Evolutionary conservation across 352 stramenopile species (phyloP).

Genomic region (Phytopythium montanum): DNA sequence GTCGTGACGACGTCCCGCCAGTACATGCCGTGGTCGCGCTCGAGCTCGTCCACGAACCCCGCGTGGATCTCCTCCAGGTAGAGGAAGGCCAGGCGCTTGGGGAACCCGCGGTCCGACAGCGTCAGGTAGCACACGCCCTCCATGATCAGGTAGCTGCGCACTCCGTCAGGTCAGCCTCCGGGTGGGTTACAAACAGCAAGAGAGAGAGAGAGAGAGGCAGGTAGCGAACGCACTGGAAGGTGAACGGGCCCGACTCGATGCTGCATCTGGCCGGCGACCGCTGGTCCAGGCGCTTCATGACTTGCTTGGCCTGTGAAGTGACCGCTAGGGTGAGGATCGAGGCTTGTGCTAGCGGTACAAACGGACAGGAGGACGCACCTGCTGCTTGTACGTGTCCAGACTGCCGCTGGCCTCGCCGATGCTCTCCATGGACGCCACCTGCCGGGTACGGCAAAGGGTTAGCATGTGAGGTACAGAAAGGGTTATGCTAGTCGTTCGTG

Average conservation of each 20-base stretch:
- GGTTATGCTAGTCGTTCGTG: too few species aligned
- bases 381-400: constrained; percentile 88
- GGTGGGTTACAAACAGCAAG: too few species aligned
- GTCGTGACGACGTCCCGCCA: constrained; percentile 93
- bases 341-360: too few species aligned
- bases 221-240: constrained; percentile 93
- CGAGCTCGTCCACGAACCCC: constrained; percentile 93
- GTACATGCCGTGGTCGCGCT: constrained; percentile 89
- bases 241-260: constrained; percentile 91
- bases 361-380: constrained; percentile 24
- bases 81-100: constrained; percentile 96
- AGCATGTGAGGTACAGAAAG: too few species aligned
- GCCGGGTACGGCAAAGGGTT: too few species aligned
- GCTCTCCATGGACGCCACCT: constrained; percentile 94
- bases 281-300: constrained; percentile 92
- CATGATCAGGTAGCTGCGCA: constrained; percentile 97
- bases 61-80: constrained; percentile 96
- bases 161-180: too few species aligned
- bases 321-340: too few species aligned
- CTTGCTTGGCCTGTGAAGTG: constrained; percentile 92
- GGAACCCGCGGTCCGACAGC: constrained; percentile 95
- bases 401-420: constrained; percentile 79
- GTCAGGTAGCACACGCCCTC: constrained; percentile 97
- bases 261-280: constrained; percentile 92
- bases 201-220: too few species aligned